Conservation (phyloP, 169 alveolate species). For the Perkinsus olseni region DNA sequence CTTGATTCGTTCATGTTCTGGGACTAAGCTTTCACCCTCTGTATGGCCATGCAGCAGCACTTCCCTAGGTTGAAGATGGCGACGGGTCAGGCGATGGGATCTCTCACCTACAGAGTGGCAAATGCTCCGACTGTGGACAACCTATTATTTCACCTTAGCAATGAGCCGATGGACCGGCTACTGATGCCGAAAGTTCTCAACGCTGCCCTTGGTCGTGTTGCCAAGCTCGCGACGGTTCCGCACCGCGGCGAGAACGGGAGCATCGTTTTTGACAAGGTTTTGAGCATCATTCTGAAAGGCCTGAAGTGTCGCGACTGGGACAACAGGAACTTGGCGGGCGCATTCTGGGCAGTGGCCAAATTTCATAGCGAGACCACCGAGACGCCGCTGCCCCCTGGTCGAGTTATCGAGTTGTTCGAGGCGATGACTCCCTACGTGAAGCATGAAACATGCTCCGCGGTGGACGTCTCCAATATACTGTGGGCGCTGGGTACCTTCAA, state of each 20-base stretch:
- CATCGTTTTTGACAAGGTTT: neutral
- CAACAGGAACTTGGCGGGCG: neutral
- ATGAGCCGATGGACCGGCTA: neutral
- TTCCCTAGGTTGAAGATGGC: neutral
- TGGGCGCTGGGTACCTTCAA: neutral
- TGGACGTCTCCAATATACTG: neutral
- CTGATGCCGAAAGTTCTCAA: neutral
- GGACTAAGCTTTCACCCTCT: neutral
- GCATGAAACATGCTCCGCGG: neutral
- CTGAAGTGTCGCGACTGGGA: neutral
- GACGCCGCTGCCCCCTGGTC: neutral
- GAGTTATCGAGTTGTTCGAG: neutral
- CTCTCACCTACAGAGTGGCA: neutral
- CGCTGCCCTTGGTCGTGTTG: neutral
- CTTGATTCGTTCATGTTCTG: neutral
- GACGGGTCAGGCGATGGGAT: neutral
- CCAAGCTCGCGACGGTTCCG: neutral
- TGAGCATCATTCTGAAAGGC: neutral
- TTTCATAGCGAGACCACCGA: neutral
- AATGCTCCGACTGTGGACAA: neutral
- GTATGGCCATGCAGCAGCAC: neutral
- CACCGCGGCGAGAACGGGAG: neutral
- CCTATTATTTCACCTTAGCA: neutral
- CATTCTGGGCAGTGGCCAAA: neutral
- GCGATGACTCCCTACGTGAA: neutral